A percentile compares a stretch with the other conserved stretches of the same genome.
Conservation (phyloP, 208 protist species). For the Acanthamoeba healyi region DNA sequence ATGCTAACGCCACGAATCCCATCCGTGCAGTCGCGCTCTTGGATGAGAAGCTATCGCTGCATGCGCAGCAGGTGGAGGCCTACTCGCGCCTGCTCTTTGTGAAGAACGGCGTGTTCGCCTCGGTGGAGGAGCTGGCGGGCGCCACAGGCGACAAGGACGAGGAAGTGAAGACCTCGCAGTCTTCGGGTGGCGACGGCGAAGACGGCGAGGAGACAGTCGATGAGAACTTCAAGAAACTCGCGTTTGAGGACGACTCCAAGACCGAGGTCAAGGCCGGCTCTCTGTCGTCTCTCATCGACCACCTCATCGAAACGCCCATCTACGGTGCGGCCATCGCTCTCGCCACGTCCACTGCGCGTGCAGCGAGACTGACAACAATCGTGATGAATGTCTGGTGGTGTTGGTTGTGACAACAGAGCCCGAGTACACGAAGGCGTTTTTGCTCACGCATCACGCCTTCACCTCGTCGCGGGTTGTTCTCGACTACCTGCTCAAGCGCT, state of each 20-base stretch:
- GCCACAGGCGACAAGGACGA: slow-evolving; percentile 58
- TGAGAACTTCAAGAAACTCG: slow-evolving; percentile 29
- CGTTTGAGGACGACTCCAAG: slow-evolving; percentile 49
- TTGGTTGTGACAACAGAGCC: slow-evolving; percentile 14
- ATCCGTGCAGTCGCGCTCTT: slow-evolving; percentile 23
- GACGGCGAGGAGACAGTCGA: neutral
- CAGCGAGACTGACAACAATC: too few species aligned
- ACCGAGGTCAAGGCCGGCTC: slow-evolving; percentile 64
- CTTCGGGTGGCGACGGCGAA: neutral
- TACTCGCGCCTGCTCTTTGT: slow-evolving; percentile 56
- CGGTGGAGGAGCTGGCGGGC: slow-evolving; percentile 53
- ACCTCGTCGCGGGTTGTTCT: slow-evolving; percentile 60
- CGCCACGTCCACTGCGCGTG: too few species aligned
- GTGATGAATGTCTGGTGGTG: too few species aligned
- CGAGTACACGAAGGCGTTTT: slow-evolving; percentile 72
- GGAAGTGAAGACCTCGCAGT: neutral
- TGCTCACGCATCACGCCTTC: slow-evolving; percentile 70
- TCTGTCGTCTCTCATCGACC: slow-evolving; percentile 33
- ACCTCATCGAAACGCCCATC: slow-evolving; percentile 65
- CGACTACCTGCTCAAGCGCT: slow-evolving; percentile 39
- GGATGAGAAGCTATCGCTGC: slow-evolving; percentile 53
- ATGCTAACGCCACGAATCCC: neutral
- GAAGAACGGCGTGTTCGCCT: slow-evolving; percentile 47
- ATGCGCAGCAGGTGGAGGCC: slow-evolving; percentile 62
- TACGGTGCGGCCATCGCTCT: too few species aligned